A percentile compares a stretch with the other conserved stretches of the same genome.
These are phyloP conservation scores for Candida yuanshanica DNA, from an alignment of 805 yeast species.

Conservation along the genomic window DNA sequence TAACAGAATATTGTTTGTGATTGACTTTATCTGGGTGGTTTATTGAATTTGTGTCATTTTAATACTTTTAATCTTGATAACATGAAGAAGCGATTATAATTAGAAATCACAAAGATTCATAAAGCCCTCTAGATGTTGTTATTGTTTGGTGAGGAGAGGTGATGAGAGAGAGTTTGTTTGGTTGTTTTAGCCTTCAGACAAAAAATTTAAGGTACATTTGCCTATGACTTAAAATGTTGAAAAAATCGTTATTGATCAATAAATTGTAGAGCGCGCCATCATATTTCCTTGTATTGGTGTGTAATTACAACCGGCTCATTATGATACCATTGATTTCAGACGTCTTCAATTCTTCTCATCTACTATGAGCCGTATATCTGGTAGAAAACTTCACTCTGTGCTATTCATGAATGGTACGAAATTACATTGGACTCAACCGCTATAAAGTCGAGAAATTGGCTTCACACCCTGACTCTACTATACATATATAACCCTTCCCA, in stretches of 20 bases:
- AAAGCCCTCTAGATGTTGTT: background rate
- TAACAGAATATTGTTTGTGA: background rate
- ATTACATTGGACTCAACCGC: too few species aligned
- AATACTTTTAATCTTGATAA: background rate
- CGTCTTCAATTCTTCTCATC: too few species aligned
- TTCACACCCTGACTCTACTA: too few species aligned
- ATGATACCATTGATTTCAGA: too few species aligned
- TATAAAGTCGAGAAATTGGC: too few species aligned
- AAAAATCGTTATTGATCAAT: background rate
- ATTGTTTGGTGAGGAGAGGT: background rate
- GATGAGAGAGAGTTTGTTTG: background rate
- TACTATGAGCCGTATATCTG: too few species aligned
- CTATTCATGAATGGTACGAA: too few species aligned
- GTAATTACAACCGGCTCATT: too few species aligned
- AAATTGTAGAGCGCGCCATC: background rate
- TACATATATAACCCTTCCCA: too few species aligned
- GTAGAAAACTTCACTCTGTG: too few species aligned
- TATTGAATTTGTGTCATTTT: background rate
- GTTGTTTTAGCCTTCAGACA: background rate
- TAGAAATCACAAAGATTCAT: too few species aligned
- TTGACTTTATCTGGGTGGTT: background rate
- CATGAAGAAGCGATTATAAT: background rate
- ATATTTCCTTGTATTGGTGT: too few species aligned
- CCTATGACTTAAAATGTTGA: conserved; percentile 13
- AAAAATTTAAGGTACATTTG: conserved; percentile 1